Conservation (phyloP, 305 asterid species). For the Fraxinus velutina region DNA sequence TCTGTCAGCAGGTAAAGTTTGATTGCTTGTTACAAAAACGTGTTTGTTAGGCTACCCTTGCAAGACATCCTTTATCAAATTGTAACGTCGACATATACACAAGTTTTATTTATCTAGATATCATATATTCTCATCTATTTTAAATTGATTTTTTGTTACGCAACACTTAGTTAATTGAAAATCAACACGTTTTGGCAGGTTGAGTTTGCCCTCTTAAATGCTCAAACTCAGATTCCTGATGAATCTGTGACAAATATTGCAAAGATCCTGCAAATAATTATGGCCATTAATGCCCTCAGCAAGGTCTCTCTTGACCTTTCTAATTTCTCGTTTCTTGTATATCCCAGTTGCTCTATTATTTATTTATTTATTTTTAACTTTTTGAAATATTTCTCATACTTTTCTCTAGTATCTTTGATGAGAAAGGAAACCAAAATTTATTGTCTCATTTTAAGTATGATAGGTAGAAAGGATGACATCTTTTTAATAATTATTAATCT, state of each 20-base stretch:
- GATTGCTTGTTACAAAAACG: not conserved
- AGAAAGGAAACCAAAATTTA: not conserved
- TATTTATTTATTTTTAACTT: not conserved
- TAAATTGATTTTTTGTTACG: not conserved
- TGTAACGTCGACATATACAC: not conserved
- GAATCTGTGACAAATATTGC: slow-evolving; percentile 48
- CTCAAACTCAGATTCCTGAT: slow-evolving; percentile 32
- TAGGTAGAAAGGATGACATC: not conserved
- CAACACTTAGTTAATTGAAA: not conserved
- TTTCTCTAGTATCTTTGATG: slow-evolving; percentile 1
- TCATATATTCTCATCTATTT: not conserved
- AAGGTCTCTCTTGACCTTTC: slow-evolving; percentile 32
- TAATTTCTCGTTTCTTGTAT: not conserved
- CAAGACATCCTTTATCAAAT: not conserved
- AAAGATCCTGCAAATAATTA: slow-evolving; percentile 62
- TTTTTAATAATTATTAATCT: not conserved
- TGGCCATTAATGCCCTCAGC: slow-evolving; percentile 94
- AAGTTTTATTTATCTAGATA: not conserved
- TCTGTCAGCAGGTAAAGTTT: slow-evolving; percentile 71
- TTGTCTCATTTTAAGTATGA: not conserved
- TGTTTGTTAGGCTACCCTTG: not conserved
- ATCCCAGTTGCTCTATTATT: not conserved
- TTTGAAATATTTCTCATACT: not conserved
- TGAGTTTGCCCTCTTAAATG: slow-evolving; percentile 50
- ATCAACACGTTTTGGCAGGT: slow-evolving; percentile 39